Evolutionary conservation across 140 eudicot genomes (phyloP).

Genomic region (Bidens hawaiensis): DNA sequence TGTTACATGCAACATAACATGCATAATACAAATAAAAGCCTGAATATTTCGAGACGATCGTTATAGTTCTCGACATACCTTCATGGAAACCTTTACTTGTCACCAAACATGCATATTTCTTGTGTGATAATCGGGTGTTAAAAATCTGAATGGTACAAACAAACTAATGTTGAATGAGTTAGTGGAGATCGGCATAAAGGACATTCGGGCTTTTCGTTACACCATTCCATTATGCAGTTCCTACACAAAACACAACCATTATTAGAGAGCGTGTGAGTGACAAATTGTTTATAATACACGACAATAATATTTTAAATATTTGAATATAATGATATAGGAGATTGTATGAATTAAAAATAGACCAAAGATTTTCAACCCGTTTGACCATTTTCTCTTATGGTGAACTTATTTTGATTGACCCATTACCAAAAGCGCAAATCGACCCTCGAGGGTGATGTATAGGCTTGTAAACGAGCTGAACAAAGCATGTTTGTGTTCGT

Average conservation of each 20-base stretch:
- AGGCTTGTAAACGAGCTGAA: no score
- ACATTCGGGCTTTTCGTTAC: conserved; percentile 98
- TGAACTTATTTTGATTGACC: neutral
- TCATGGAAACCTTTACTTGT: conserved; percentile 12
- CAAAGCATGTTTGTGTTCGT: no score
- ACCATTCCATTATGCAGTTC: conserved; percentile 99
- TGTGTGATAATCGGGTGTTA: conserved; percentile 24
- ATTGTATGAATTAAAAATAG: neutral
- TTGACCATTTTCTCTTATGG: neutral
- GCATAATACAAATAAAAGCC: conserved; percentile 2
- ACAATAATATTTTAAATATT: neutral
- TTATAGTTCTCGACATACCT: conserved; percentile 13
- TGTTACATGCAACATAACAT: conserved; percentile 12
- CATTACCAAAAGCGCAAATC: neutral
- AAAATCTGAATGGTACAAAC: conserved; percentile 95
- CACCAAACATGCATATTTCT: conserved; percentile 3
- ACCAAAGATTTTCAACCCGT: neutral
- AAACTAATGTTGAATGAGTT: conserved; percentile 94
- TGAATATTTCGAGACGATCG: conserved; percentile 1
- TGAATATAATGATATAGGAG: neutral
- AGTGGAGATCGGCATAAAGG: conserved; percentile 94
- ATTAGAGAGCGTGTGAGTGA: neutral
- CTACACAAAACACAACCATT: conserved; percentile 32
- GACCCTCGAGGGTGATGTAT: no score
- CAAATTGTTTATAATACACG: neutral